Evolutionary conservation across 805 yeast genomes (phyloP).

Genomic region (Starmerella floricola): DNA sequence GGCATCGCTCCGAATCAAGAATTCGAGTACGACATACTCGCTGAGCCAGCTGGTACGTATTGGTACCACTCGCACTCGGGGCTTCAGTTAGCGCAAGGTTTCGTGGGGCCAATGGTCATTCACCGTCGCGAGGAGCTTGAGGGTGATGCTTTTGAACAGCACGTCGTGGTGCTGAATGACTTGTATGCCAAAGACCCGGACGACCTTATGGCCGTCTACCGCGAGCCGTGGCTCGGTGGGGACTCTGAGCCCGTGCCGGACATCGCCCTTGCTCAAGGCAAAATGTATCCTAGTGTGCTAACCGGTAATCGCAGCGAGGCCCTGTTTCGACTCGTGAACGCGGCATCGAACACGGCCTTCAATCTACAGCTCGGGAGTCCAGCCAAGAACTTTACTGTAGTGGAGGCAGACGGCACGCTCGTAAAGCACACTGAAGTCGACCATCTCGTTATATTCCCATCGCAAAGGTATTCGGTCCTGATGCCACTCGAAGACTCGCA

Average conservation of each 20-base stretch:
- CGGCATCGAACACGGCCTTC: conserved; percentile 28
- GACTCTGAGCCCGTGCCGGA: conserved; percentile 30
- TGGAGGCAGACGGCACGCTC: conserved; percentile 30
- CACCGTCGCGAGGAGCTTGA: conserved; percentile 25
- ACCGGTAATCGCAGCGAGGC: conserved; percentile 15
- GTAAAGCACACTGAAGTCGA: conserved; percentile 22
- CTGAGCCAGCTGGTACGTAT: conserved; percentile 37
- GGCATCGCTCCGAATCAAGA: conserved; percentile 36
- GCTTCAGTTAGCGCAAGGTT: conserved; percentile 39
- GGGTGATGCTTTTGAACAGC: conserved; percentile 19
- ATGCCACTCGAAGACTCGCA: conserved; percentile 27
- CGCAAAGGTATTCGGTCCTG: conserved; percentile 67
- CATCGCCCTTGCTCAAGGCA: conserved; percentile 37
- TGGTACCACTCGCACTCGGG: conserved; percentile 47
- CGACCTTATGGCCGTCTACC: conserved; percentile 29
- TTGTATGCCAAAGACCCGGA: conserved; percentile 32
- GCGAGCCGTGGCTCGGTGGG: conserved; percentile 33
- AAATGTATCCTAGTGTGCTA: conserved; percentile 16
- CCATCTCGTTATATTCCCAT: conserved; percentile 41
- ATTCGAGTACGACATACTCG: conserved; percentile 35
- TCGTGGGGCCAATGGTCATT: conserved; percentile 37
- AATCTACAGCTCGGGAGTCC: conserved; percentile 27
- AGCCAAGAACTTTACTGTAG: conserved; percentile 18
- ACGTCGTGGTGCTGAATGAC: conserved; percentile 32
- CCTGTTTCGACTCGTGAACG: conserved; percentile 26